Evolutionary conservation across 179 eudicot species (phyloP).

Genomic region (Silene noctiflora): DNA sequence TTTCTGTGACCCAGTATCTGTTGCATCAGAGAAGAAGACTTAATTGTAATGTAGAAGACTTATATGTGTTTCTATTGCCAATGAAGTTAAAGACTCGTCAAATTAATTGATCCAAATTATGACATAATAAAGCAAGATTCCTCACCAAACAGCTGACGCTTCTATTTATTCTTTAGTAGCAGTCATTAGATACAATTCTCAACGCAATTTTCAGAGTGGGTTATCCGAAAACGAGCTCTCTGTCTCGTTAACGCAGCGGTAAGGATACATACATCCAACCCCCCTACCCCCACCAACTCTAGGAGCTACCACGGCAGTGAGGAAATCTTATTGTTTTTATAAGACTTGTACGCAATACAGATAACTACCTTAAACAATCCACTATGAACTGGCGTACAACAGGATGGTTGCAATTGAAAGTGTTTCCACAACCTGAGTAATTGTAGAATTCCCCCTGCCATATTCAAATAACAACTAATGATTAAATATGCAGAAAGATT

Average conservation of each 20-base stretch:
- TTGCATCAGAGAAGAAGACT: slow-evolving; percentile 20
- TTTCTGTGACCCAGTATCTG: slow-evolving; percentile 98
- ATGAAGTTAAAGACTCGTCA: not conserved
- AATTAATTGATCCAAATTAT: not conserved
- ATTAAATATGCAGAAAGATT: not conserved
- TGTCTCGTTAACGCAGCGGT: not conserved
- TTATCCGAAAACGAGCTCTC: not conserved
- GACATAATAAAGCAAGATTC: not conserved
- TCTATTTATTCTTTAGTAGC: not conserved
- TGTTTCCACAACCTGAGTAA: slow-evolving; percentile 98
- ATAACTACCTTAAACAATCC: slow-evolving; percentile 76
- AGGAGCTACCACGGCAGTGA: not conserved
- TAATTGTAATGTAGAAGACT: slow-evolving; percentile 3
- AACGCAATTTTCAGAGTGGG: not conserved
- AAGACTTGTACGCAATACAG: not conserved
- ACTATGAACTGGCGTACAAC: slow-evolving; percentile 89
- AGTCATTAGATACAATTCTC: not conserved
- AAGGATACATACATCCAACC: not conserved
- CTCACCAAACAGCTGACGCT: not conserved
- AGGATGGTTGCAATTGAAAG: slow-evolving; percentile 98
- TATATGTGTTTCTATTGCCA: not conserved
- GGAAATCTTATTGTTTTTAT: not conserved
- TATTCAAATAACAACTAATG: slow-evolving; percentile 9
- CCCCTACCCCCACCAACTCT: not conserved
- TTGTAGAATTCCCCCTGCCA: slow-evolving; percentile 92